Base-by-base conservation (phyloP, 805 yeast species). In the Nakazawaea populi region DNA sequence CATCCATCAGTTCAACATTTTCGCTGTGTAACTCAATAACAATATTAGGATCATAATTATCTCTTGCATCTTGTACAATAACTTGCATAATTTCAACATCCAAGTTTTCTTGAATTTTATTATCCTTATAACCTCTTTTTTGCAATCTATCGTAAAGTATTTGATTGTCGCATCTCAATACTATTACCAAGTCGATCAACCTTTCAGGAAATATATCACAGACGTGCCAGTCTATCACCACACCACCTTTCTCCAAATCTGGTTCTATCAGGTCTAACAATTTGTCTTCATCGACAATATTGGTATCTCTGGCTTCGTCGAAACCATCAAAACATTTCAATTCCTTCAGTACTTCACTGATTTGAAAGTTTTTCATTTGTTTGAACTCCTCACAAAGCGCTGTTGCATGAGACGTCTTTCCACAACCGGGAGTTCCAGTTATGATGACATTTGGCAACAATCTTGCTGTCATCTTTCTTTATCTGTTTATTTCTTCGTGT, bases 21-120 rank as follows among this genome's bases (percentile, higher is more conserved):
- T 92, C 83, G 53, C 96, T 87, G 44, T 69, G 71, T 54, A 94
- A 75, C 59, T 87, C 94, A 41, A 94, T 87, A 32, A 94, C 92
- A 31, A 90, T 82, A 55, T 86, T 88, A 42, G 83, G 82, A 34
- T 76, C 86, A 62, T 89, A 94, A 40, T 85, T 77, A 35, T 89
- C 97, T 52, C 78, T 72, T 0, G 98, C 99, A 57, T 94, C 99
- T 56, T 85, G 86, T 44, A 83, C 68, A 12, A 94, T 79, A 11
- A 92, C 88, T 58, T 91, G 92, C 98, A 94, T 94, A 56, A 94
- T 94, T 68, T 94, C 99, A 53, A 96, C 95, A 66, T 94, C 99
- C 43, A 94, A 70, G 63, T 94, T 94, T 61, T 94, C 99, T 52
- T 84, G 85, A 55, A 94, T 80, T 68, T 94, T 94, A 54, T 77